Percentiles rank a stretch among this genome's conserved stretches.
Conservation (phyloP, 495 filamentous ascomycete species). For the Aspergillus indologenus region DNA sequence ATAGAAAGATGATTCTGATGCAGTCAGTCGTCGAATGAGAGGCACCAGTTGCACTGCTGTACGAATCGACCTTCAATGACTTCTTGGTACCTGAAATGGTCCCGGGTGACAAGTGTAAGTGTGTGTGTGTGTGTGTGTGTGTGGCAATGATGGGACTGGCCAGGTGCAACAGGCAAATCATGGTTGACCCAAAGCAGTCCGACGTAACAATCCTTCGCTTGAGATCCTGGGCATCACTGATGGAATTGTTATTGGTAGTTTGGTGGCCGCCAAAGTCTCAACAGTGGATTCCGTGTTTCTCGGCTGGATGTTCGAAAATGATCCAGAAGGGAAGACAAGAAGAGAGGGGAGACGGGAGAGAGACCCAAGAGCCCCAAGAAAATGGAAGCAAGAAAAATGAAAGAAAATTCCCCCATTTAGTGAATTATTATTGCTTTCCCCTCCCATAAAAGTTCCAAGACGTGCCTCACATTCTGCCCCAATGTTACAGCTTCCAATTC, state of each 20-base stretch:
- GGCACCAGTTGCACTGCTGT: not conserved
- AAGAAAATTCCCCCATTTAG: too few relatives aligned
- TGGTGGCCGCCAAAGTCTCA: not conserved
- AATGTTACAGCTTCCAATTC: constrained; percentile 13
- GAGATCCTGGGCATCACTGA: constrained; percentile 16
- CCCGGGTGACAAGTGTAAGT: constrained; percentile 1
- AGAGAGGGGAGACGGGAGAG: not conserved
- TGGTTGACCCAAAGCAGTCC: not conserved
- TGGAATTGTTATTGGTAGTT: constrained; percentile 5
- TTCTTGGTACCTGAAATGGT: not conserved
- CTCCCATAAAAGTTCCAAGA: constrained; percentile 2
- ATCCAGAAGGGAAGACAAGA: not conserved
- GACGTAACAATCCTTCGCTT: constrained; percentile 3
- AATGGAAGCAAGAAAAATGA: too few relatives aligned
- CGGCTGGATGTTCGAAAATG: constrained; percentile 8
- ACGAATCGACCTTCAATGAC: not conserved
- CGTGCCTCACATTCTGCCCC: constrained; percentile 7
- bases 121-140: too few relatives aligned
- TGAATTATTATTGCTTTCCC: constrained; percentile 2
- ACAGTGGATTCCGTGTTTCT: constrained; percentile 13
- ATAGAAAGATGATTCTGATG: constrained; percentile 13
- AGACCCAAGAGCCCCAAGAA: not conserved
- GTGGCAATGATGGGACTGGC: not conserved
- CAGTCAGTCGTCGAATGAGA: constrained; percentile 4
- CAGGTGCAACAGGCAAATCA: constrained; percentile 5